A percentile compares a stretch with the other conserved stretches of the same genome.
Conservation (phyloP, 371 early-diverging fungal genomes). For the Rhizopus sp. region DNA sequence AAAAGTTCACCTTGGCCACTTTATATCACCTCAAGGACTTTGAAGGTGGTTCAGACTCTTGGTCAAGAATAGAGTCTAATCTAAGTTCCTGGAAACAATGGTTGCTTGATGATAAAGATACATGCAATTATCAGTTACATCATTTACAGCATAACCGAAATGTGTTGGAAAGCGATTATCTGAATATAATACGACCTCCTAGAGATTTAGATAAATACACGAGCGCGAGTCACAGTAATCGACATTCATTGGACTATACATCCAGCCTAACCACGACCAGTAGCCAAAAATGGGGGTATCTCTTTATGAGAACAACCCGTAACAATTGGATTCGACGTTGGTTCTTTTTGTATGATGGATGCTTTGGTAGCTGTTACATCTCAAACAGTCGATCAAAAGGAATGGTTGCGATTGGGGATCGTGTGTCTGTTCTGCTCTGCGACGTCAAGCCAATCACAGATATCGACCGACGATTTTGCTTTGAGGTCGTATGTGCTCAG, state of each 20-base stretch:
- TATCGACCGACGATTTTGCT: constrained; percentile 67
- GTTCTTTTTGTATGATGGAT: constrained; percentile 52
- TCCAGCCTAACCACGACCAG: background rate
- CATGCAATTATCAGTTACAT: constrained; percentile 50
- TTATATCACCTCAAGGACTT: constrained; percentile 23
- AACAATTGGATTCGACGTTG: constrained; percentile 51
- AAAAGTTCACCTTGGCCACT: constrained; percentile 26
- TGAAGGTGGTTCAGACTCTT: constrained; percentile 22
- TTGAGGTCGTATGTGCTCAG: constrained; percentile 46
- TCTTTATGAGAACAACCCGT: constrained; percentile 19
- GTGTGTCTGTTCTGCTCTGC: constrained; percentile 49
- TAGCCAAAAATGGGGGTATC: constrained; percentile 26
- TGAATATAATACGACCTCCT: constrained; percentile 37
- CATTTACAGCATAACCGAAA: constrained; percentile 49
- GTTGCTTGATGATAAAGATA: constrained; percentile 19
- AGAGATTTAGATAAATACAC: constrained; percentile 33
- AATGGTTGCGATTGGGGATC: constrained; percentile 42
- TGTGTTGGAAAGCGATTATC: constrained; percentile 31
- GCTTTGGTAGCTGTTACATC: constrained; percentile 43
- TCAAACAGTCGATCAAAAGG: constrained; percentile 42
- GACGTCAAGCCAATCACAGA: constrained; percentile 38
- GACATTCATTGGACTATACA: constrained; percentile 1
- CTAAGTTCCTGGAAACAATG: constrained; percentile 30
- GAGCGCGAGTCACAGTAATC: background rate
- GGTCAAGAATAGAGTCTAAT: constrained; percentile 27